Percentiles rank a stretch among this genome's conserved stretches.
phyloP scores from a whole-genome alignment of 192 early-diverging fungal genomes.

The Backusella parvicylindrica region DNA sequence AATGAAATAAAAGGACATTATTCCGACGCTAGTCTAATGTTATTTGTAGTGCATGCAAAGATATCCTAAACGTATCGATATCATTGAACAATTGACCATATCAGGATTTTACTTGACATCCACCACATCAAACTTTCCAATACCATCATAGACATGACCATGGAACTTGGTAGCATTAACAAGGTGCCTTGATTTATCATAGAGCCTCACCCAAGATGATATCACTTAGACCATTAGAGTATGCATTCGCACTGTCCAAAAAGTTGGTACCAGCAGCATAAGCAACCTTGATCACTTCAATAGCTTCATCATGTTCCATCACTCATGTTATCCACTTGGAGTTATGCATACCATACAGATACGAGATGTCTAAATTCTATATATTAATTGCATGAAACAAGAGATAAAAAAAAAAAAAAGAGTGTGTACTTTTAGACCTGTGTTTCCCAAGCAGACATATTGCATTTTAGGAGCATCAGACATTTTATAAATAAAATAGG shows the following conservation, averaged over 20 bases:
- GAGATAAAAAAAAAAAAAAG: too few species aligned
- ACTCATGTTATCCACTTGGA: constrained; percentile 37
- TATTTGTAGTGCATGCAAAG: too few species aligned
- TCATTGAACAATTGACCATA: constrained; percentile 58
- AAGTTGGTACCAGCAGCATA: constrained; percentile 75
- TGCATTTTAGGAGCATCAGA: too few species aligned
- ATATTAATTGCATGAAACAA: not conserved
- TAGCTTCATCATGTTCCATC: constrained; percentile 36
- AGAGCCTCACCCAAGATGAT: constrained; percentile 34
- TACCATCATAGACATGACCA: constrained; percentile 39
- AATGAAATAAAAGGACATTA: too few species aligned
- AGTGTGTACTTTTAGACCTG: constrained; percentile 59
- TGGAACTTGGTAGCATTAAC: constrained; percentile 78
- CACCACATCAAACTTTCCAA: constrained; percentile 20
- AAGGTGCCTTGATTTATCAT: constrained; percentile 41
- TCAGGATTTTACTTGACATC: not conserved
- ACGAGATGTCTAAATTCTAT: constrained; percentile 27
- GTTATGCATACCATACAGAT: constrained; percentile 49
- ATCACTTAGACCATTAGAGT: constrained; percentile 37
- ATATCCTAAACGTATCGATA: too few species aligned
- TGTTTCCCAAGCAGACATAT: too few species aligned
- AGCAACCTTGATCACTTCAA: constrained; percentile 47
- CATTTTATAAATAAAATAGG: too few species aligned
- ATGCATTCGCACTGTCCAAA: constrained; percentile 62
- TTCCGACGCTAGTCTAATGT: too few species aligned